Conservation (phyloP, 148 eudicot genomes). For the Vaccinium darrowii region DNA sequence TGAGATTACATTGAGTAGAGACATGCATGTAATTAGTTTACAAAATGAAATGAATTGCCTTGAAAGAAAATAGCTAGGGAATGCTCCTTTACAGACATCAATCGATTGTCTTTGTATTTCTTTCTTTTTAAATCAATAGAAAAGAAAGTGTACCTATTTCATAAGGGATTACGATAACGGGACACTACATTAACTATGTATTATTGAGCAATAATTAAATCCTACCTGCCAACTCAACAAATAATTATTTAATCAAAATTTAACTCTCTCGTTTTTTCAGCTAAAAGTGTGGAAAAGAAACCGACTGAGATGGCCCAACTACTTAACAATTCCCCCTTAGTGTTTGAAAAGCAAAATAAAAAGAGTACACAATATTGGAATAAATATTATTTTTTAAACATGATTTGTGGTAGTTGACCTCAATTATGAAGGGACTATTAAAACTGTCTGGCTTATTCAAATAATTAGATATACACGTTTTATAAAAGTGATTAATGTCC, state of each 20-base stretch:
- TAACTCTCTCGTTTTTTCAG: not conserved
- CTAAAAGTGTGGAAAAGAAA: not conserved
- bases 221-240: not conserved
- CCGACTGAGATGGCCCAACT: not conserved
- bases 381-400: too few relatives aligned
- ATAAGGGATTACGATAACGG: not conserved
- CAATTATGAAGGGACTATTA: not conserved
- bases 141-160: not conserved
- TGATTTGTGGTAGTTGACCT: not conserved
- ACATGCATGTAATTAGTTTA: not conserved
- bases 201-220: not conserved
- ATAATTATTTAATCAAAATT: not conserved
- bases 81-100: too few relatives aligned
- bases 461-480: not conserved
- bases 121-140: not conserved
- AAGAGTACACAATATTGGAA: not conserved
- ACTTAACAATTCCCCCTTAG: not conserved
- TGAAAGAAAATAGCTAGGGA: too few relatives aligned
- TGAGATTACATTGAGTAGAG: not conserved
- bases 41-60: too few relatives aligned
- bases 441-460: not conserved
- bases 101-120: not conserved
- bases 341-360: not conserved
- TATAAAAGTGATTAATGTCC: not conserved
- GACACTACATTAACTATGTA: not conserved